Evolutionary conservation across 1,284 basidiomycete genomes (phyloP).

Genomic region (Omphalotus olearius): DNA sequence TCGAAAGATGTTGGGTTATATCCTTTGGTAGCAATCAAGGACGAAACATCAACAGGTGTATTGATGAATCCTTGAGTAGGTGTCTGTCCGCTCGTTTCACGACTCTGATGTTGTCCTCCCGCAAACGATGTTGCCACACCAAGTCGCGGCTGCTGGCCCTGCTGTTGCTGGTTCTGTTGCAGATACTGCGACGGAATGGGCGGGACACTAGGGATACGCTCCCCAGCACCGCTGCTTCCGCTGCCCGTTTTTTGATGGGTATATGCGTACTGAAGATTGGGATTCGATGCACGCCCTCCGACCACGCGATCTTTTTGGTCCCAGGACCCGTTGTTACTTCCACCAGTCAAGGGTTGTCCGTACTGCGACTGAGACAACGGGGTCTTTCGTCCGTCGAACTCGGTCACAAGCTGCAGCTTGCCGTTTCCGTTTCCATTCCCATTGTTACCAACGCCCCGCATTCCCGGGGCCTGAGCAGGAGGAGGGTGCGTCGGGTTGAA

Average conservation of each 20-base stretch:
- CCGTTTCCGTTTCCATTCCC: slow-evolving; percentile 31
- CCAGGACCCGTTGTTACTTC: slow-evolving; percentile 47
- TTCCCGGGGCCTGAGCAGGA: slow-evolving; percentile 37
- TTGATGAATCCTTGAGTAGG: slow-evolving; percentile 38
- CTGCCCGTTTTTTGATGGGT: slow-evolving; percentile 37
- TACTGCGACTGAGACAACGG: slow-evolving; percentile 34
- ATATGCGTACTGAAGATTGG: slow-evolving; percentile 62
- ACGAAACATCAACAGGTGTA: slow-evolving; percentile 80
- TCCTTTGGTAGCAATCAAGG: slow-evolving; percentile 82
- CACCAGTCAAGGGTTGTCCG: too few relatives aligned
- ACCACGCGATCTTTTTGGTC: slow-evolving; percentile 18
- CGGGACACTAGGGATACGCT: slow-evolving; percentile 58
- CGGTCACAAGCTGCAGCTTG: slow-evolving; percentile 54
- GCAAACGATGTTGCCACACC: slow-evolving; percentile 30
- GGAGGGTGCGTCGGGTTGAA: slow-evolving; percentile 56
- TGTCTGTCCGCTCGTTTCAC: slow-evolving; percentile 24
- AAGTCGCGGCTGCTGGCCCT: slow-evolving; percentile 34
- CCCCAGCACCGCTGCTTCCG: slow-evolving; percentile 28
- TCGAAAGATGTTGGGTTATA: slow-evolving; percentile 90
- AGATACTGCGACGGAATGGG: slow-evolving; percentile 69
- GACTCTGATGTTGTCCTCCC: slow-evolving; percentile 17
- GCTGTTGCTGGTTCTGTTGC: slow-evolving; percentile 47
- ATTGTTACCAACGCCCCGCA: slow-evolving; percentile 36
- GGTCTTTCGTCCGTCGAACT: slow-evolving; percentile 59
- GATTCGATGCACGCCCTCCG: slow-evolving; percentile 60